Conservation (phyloP, 139 green algal species). For the Ettlia oleoabundans region DNA sequence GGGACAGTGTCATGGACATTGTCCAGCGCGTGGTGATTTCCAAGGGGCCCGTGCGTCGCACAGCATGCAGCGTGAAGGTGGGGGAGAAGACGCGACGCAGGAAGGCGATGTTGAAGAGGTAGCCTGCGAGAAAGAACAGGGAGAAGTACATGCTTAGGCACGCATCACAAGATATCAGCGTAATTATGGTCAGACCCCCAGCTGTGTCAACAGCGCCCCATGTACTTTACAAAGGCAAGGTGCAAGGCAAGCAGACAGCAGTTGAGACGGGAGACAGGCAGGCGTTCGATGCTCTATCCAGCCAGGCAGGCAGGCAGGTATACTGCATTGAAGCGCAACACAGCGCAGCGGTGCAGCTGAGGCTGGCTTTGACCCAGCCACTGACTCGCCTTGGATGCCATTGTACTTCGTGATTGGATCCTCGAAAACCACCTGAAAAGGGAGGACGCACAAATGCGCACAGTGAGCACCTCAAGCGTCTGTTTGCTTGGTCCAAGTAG, state of each 20-base stretch:
- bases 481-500: too few relatives aligned
- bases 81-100: conserved; percentile 75
- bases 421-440: not conserved
- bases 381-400: conserved; percentile 31
- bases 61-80: conserved; percentile 71
- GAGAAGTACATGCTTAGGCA: too few relatives aligned
- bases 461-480: too few relatives aligned
- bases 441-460: not conserved
- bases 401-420: conserved; percentile 61
- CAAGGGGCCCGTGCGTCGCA: conserved; percentile 59
- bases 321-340: too few relatives aligned
- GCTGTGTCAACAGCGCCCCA: too few relatives aligned
- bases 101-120: conserved; percentile 86
- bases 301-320: too few relatives aligned
- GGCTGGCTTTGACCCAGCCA: not conserved
- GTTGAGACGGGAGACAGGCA: too few relatives aligned
- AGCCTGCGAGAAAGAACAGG: conserved; percentile 51
- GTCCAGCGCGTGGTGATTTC: conserved; percentile 76
- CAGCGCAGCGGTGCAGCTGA: too few relatives aligned
- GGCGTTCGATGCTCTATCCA: too few relatives aligned
- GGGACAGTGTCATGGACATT: conserved; percentile 47
- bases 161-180: too few relatives aligned
- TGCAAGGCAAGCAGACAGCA: not conserved
- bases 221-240: too few relatives aligned
- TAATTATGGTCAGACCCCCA: too few relatives aligned